Base-by-base conservation (phyloP, 371 early-diverging fungal genomes). In the Fennellomyces sp. region DNA sequence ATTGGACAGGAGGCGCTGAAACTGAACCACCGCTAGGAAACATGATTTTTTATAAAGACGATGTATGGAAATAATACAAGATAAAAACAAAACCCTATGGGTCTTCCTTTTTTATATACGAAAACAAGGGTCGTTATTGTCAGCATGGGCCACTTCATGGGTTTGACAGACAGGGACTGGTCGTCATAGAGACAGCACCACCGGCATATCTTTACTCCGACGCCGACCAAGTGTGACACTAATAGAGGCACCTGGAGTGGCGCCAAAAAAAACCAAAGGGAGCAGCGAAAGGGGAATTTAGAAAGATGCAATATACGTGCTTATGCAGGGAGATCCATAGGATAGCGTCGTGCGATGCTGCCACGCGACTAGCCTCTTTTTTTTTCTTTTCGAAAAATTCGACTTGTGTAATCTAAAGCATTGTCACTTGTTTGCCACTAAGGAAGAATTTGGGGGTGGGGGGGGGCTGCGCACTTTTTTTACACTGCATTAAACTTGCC, bases 1-100 rank as follows among this genome's bases (percentile, higher is more conserved):
- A 63, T 26, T 59, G 60, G n/a, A 59, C 51, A 47, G 66, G 65
- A n/a, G n/a, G 45, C 21, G 58, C 50, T 28, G 61, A 60, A 3
- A 42, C 12, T 4, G 54, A 47, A 27, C 49, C 38, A 25, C 30
- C 60, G 31, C 27, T 50, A 38, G 39, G 49, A 21, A 47, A 59
- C 57, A 61, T 60, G 3, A 42, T 49, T 4, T 11, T 1, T 17
- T 11, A n/a, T 39, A 6, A 11, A 11, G 17, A 39, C 17, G 12
- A 39, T 11, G 39, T 39, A 6, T 39, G 39, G 5, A 39, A 19
- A 27, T 8, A 13, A 6, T 49, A n/a, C 25, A 48, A 48, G 23
- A 2, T 48, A 13, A 48, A 48, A 23, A n/a, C 4, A 48, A 13
- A 26, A 10, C 13, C 25, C 13, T 25, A 5, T 47, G 48, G 26